These are phyloP conservation scores for Leishmania gerbilli DNA, from an alignment of 208 protist genomes.

Conservation along the genomic window DNA sequence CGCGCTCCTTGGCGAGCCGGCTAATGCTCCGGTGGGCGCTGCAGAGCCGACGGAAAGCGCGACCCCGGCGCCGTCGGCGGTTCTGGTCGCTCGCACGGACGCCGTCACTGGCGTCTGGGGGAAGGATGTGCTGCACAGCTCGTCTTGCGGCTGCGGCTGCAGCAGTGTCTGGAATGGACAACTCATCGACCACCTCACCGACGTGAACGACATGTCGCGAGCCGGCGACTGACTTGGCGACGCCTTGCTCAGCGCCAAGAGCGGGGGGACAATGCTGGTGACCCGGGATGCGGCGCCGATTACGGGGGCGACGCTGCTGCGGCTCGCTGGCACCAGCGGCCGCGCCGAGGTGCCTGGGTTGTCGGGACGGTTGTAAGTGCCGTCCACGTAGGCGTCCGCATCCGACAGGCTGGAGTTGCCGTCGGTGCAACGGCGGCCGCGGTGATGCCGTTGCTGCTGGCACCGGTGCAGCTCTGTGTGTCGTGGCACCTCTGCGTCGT, in stretches of 20 bases:
- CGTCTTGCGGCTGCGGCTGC: background rate
- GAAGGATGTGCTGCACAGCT: background rate
- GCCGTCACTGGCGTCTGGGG: background rate
- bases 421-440: background rate
- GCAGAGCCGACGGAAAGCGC: background rate
- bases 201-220: background rate
- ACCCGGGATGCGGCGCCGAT: background rate
- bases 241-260: background rate
- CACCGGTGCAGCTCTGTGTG: background rate
- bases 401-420: background rate
- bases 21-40: background rate
- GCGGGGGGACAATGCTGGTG: background rate
- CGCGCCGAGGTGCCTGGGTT: background rate
- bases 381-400: background rate
- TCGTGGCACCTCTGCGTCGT: background rate
- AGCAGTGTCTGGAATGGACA: background rate
- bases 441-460: background rate
- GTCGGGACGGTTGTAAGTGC: background rate
- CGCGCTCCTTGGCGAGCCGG: background rate
- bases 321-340: background rate
- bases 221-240: background rate
- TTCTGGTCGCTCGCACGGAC: background rate
- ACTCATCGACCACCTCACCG: background rate
- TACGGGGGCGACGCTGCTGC: background rate
- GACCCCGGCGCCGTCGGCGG: background rate